Conservation (phyloP, 306 rosid genomes). For the Lathyrus sativus region DNA sequence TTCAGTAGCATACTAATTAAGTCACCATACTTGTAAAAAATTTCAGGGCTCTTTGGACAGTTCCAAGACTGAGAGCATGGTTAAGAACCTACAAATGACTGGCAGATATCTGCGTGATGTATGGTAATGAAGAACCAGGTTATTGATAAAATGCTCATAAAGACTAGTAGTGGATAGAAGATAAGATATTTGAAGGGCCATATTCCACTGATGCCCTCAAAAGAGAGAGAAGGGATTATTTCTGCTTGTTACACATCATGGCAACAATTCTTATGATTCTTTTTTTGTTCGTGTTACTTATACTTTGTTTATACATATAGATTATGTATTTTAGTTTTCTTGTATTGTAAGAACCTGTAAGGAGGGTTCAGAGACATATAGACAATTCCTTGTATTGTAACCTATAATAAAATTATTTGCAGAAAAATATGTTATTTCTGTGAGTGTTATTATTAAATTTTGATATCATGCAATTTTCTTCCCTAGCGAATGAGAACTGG, state of each 20-base stretch:
- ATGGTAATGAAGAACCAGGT: constrained; percentile 58
- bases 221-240: constrained; percentile 27
- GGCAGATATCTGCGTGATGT: constrained; percentile 97
- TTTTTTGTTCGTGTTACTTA: constrained; percentile 60
- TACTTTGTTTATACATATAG: constrained; percentile 51
- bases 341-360: constrained; percentile 59
- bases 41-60: constrained; percentile 85
- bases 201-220: constrained; percentile 40
- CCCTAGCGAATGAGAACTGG: background rate
- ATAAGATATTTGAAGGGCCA: constrained; percentile 32
- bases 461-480: constrained; percentile 9
- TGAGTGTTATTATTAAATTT: constrained; percentile 12
- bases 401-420: constrained; percentile 44
- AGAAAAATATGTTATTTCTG: constrained; percentile 32
- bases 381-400: constrained; percentile 43
- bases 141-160: constrained; percentile 11
- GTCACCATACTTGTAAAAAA: constrained; percentile 21
- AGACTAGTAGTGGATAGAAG: constrained; percentile 33
- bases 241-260: constrained; percentile 28
- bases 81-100: constrained; percentile 80
- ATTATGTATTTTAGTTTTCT: constrained; percentile 36
- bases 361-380: constrained; percentile 48
- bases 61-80: constrained; percentile 91
- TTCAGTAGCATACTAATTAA: constrained; percentile 30
- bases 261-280: constrained; percentile 49